Evolutionary conservation across 257 asterid genomes (phyloP).

Genomic region (Vinca minor): DNA sequence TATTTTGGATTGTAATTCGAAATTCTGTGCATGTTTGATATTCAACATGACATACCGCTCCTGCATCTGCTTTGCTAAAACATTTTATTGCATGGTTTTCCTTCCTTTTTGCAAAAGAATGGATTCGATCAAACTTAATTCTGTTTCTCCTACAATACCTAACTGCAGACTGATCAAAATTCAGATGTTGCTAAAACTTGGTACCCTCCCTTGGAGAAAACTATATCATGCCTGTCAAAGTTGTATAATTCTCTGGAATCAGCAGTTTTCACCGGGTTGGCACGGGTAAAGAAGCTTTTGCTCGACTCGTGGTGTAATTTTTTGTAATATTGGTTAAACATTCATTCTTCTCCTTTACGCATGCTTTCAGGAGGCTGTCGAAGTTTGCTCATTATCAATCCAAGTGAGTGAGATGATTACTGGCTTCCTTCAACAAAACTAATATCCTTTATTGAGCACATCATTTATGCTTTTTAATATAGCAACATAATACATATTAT

Average conservation of each 20-base stretch:
- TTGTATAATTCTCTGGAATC: constrained; percentile 77
- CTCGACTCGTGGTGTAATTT: constrained; percentile 11
- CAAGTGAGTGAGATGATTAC: constrained; percentile 43
- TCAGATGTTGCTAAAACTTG: constrained; percentile 65
- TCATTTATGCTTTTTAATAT: not conserved
- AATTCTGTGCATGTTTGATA: not conserved
- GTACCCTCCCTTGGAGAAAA: constrained; percentile 98
- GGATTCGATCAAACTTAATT: constrained; percentile 6
- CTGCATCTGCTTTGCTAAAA: not conserved
- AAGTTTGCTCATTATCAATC: constrained; percentile 80
- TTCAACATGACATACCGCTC: not conserved
- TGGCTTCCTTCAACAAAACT: not conserved
- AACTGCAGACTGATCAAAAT: constrained; percentile 59
- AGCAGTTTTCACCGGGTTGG: constrained; percentile 91
- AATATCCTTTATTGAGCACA: not conserved
- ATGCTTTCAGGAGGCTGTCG: constrained; percentile 82
- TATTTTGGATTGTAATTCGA: not conserved
- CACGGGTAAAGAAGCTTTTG: constrained; percentile 55
- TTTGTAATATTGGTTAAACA: not conserved
- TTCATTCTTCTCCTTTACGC: constrained; percentile 17
- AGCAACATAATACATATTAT: not conserved
- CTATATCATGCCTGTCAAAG: constrained; percentile 88
- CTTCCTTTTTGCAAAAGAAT: too few species aligned
- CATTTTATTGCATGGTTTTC: too few species aligned
- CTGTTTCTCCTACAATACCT: constrained; percentile 12